Base-by-base conservation (phyloP, 2,329 filamentous ascomycete species). In the Endocalyx cinctus region DNA sequence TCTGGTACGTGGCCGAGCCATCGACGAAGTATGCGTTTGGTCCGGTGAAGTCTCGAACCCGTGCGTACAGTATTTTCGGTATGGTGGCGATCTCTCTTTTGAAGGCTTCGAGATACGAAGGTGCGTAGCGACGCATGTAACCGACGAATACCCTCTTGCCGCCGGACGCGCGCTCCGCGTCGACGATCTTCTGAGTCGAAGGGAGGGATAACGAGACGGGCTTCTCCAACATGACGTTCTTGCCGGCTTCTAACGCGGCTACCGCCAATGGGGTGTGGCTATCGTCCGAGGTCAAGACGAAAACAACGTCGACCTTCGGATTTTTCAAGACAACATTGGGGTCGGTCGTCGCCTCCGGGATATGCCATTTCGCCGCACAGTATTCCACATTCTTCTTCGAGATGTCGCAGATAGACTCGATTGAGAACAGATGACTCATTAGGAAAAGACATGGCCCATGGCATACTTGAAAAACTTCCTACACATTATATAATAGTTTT, bases 171-270 rank as follows among this genome's bases (percentile, higher is more conserved):
- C 51, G 47, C 44, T 74, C 66, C 0, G 72, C 72, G 1, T 57
- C 62, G 25, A 67, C 52, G 27, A 79, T 69, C 3, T 57, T 47
- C 16, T 65, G 47, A 0, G 63, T 60, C 28, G 62, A 62, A 5
- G 53, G 59, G 6, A 68, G 42, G 27, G 60, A 68, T 17, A 78
- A 54, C 1, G 69, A 63, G 11, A 77, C 44, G 0, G 74, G 74
- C 35, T 75, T 74, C 47, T 79, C 73, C 20, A 79, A 54, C 43
- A 79, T 63, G 31, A 73, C 70, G 39, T 70, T 56, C 48, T 79
- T 79, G 25, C 63, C 65, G 10, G 63, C 51, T 35, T 65, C 38
- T 3, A 79, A 54, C 1, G 72, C 70, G 3, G 60, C 49, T 26
- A 75, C 56, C 18, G 64, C 62, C 43, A 70, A 62, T 10, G 54